A percentile compares a stretch with the other conserved stretches of the same genome.
Conservation (phyloP, 768 basidiomycete genomes). For the Mycena latifolia region DNA sequence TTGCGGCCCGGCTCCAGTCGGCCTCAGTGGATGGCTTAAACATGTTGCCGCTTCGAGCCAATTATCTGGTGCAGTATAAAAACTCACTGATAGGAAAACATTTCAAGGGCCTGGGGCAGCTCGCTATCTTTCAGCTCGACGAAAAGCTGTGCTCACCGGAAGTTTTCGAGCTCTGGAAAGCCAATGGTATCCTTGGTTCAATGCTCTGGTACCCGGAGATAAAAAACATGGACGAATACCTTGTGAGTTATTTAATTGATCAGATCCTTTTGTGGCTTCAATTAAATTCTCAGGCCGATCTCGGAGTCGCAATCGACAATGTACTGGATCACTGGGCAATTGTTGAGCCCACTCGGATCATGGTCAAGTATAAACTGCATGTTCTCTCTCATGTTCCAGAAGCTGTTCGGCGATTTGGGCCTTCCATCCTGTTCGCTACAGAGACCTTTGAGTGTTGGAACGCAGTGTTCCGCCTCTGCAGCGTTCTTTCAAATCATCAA, state of each 20-base stretch:
- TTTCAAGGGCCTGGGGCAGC: slow-evolving; percentile 47
- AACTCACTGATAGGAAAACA: slow-evolving; percentile 52
- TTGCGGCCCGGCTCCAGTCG: slow-evolving; percentile 36
- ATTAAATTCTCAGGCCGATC: slow-evolving; percentile 27
- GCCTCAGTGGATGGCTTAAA: slow-evolving; percentile 43
- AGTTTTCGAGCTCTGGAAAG: slow-evolving; percentile 41
- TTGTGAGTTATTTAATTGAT: neutral
- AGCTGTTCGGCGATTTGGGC: slow-evolving; percentile 3
- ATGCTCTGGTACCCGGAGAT: slow-evolving; percentile 45
- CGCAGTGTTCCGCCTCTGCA: slow-evolving; percentile 7
- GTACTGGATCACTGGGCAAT: slow-evolving; percentile 17
- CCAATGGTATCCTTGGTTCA: slow-evolving; percentile 38
- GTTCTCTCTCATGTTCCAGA: neutral
- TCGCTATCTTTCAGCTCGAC: slow-evolving; percentile 44
- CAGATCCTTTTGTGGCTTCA: too few species aligned
- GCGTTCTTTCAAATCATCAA: slow-evolving; percentile 11
- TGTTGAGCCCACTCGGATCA: slow-evolving; percentile 43
- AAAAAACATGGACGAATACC: neutral
- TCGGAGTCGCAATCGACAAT: slow-evolving; percentile 35
- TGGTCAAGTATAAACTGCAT: slow-evolving; percentile 13
- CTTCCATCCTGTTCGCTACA: neutral
- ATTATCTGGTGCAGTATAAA: slow-evolving; percentile 49
- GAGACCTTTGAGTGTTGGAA: slow-evolving; percentile 26
- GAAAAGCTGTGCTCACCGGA: slow-evolving; percentile 16
- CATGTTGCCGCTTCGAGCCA: slow-evolving; percentile 39